Base-by-base conservation (phyloP, 2,329 filamentous ascomycete species). In the Neonectria sp. region DNA sequence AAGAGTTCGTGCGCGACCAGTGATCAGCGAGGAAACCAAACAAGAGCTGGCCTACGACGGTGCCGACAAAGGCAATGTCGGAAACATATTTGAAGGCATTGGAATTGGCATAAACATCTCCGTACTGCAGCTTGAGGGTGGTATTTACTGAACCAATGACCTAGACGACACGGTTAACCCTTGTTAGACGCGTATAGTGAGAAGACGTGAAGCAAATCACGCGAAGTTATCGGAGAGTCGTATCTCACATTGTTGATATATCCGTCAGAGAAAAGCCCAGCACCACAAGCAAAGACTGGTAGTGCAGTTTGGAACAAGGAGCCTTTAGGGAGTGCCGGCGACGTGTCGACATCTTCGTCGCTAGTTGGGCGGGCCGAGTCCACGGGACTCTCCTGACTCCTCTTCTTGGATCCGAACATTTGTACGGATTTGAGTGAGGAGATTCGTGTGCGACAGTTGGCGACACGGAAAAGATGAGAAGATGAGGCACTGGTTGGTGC, bases 101-200 rank as follows among this genome's bases (percentile, higher is more conserved):
- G 0, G 93, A 95, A 3, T 84, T 82, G n/a, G 79, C 85, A 81
- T 95, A 98, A n/a, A 87, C 80, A 1, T 86, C 81, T 46, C 88
- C 88, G 77, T 97, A 97, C 73, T 97, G 86, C 0, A 79, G 81
- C 24, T 79, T 80, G 7, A 97, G 88, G 65, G 95, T 90, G 1
- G 94, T 97, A 74, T 92, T 93, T 65, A 97, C 95, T 3, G 92
- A 93, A 6, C 95, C 94, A 73, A 97, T 97, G 70, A 97, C 92
- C 92, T 92, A 60, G 7, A n/a, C 13, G 45, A 2, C 35, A 49
- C 37, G 65, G 5, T 40, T 15, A 24, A 15, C 21, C 13, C 24
- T 27, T 35, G 63, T 65, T 52, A 37, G 33, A 11, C 5, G 2
- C 12, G 27, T n/a, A 2, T 55, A 25, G 8, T 8, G 5, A 27